Evolutionary conservation across 768 basidiomycete species (phyloP).

Genomic region (Lentinula edodes): DNA sequence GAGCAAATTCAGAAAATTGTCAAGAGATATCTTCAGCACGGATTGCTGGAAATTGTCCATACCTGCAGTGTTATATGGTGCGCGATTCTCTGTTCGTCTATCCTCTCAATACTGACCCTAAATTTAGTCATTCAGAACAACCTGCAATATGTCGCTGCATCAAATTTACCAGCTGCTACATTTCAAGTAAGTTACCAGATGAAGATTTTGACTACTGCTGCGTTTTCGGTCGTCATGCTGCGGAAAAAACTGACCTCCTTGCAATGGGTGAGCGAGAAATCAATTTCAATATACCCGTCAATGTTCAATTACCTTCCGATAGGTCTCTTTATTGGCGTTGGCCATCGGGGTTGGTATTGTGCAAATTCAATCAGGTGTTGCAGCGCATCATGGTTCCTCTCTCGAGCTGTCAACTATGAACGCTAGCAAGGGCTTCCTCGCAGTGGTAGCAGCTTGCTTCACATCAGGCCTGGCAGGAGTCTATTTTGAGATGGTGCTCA

Average conservation of each 20-base stretch:
- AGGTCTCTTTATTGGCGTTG: slow-evolving; percentile 68
- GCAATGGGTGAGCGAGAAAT: slow-evolving; percentile 53
- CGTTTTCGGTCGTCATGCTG: slow-evolving; percentile 78
- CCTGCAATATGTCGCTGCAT: slow-evolving; percentile 90
- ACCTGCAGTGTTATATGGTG: slow-evolving; percentile 90
- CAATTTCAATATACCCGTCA: too few relatives aligned
- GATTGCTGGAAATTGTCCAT: slow-evolving; percentile 99
- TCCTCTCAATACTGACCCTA: slow-evolving; percentile 7
- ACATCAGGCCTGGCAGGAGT: slow-evolving; percentile 96
- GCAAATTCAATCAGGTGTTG: slow-evolving; percentile 63
- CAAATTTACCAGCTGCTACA: slow-evolving; percentile 90
- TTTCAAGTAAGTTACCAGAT: slow-evolving; percentile 98
- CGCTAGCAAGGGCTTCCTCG: slow-evolving; percentile 80
- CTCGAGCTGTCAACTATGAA: slow-evolving; percentile 57
- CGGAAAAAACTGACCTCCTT: slow-evolving; percentile 64
- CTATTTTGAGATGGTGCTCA: slow-evolving; percentile 97
- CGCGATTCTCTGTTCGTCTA: slow-evolving; percentile 10
- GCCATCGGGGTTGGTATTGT: slow-evolving; percentile 88
- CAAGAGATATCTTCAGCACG: slow-evolving; percentile 70
- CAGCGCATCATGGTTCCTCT: slow-evolving; percentile 20
- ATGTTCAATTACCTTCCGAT: neutral
- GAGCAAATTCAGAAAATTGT: slow-evolving; percentile 35
- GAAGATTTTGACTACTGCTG: slow-evolving; percentile 94
- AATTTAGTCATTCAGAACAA: slow-evolving; percentile 83
- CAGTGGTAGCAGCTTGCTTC: slow-evolving; percentile 87